Conservation (phyloP, 306 rosid genomes). For the Malus sieversii region DNA sequence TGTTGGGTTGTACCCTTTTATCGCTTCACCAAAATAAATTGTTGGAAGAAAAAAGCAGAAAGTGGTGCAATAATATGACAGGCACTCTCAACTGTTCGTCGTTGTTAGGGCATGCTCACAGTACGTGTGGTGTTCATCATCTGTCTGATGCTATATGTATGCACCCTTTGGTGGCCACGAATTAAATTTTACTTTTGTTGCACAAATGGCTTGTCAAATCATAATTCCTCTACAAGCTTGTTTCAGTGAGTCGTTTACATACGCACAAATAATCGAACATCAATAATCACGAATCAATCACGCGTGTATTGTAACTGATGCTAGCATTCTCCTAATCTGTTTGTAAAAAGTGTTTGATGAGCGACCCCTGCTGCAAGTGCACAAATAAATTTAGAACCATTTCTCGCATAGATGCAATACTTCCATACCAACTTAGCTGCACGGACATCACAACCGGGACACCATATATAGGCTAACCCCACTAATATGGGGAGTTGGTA, state of each 20-base stretch:
- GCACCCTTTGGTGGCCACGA: slow-evolving; percentile 23
- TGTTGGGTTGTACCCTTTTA: slow-evolving; percentile 30
- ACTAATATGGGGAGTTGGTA: neutral
- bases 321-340: neutral
- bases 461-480: neutral
- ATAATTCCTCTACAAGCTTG: neutral
- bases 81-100: slow-evolving; percentile 30
- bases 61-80: slow-evolving; percentile 40
- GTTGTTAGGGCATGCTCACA: slow-evolving; percentile 10
- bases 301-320: neutral
- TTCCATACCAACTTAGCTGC: no score
- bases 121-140: slow-evolving; percentile 13
- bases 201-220: neutral
- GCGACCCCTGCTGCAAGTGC: no score
- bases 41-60: slow-evolving; percentile 23
- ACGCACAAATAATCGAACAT: no score
- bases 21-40: slow-evolving; percentile 13
- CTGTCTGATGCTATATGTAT: slow-evolving; percentile 24
- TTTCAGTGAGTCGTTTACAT: neutral
- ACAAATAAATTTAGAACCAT: no score
- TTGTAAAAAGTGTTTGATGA: no score
- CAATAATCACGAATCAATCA: neutral
- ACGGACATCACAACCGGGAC: no score
- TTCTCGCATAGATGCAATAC: no score
- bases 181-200: neutral